Percentiles rank a stretch among this genome's conserved stretches.
phyloP scores from a whole-genome alignment of 306 rosid genomes.

The Hippophae gyantsensis region DNA sequence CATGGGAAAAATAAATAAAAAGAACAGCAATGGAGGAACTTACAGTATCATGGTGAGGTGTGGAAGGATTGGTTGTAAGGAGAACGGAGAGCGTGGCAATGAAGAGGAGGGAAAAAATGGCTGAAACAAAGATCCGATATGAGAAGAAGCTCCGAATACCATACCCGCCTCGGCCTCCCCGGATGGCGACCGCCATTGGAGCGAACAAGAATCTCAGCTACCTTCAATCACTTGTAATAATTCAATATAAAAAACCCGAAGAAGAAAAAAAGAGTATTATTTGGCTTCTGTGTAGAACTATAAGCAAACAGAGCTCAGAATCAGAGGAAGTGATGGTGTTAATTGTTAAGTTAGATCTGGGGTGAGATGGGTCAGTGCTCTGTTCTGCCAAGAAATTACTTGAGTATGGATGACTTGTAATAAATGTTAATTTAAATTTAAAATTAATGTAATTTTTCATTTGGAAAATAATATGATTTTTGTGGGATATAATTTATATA shows the following conservation, averaged over 20 bases:
- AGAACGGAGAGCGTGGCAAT: slow-evolving; percentile 76
- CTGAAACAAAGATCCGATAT: slow-evolving; percentile 92
- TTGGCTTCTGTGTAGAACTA: not conserved
- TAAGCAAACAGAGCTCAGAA: too few species aligned
- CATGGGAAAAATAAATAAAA: not conserved
- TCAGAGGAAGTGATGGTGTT: too few species aligned
- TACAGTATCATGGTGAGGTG: slow-evolving; percentile 62
- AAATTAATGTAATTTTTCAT: too few species aligned
- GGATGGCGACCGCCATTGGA: slow-evolving; percentile 80
- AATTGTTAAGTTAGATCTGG: too few species aligned
- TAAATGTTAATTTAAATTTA: too few species aligned
- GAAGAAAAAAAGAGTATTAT: not conserved
- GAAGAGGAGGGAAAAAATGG: slow-evolving; percentile 79
- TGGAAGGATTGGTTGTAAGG: slow-evolving; percentile 57
- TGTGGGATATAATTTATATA: too few species aligned
- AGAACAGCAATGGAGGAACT: slow-evolving; percentile 21
- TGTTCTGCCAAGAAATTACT: too few species aligned
- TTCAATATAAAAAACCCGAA: not conserved
- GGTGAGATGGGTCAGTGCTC: too few species aligned
- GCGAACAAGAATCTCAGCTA: slow-evolving; percentile 10
- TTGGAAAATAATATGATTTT: too few species aligned
- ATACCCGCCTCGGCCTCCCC: slow-evolving; percentile 72
- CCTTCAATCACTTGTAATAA: slow-evolving; percentile 1
- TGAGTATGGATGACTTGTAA: too few species aligned
- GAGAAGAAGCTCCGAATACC: slow-evolving; percentile 75